Base-by-base conservation (phyloP, 2,329 filamentous ascomycete genomes). In the Diaporthe destruens region DNA sequence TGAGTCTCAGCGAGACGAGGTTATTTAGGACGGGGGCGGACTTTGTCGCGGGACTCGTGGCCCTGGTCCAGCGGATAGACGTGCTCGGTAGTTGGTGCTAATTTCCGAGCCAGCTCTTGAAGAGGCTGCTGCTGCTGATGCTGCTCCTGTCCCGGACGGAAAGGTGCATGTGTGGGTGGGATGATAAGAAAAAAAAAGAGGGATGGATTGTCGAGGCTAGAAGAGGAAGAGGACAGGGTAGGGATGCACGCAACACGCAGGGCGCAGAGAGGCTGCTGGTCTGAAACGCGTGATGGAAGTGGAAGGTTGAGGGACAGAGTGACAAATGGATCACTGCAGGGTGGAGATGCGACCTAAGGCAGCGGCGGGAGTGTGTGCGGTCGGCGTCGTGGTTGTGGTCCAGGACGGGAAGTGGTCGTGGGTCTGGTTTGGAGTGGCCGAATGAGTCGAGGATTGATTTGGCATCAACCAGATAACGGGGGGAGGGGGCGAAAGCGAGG, bases 81-180 rank as follows among this genome's bases (percentile, higher is more conserved):
- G 71, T 69, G 57, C 61, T 69, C 65, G 68, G 71, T 59, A 63
- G 61, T 44, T 51, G 51, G 54, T 11, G 42, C 54, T 49, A 59
- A 71, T 71, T 55, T 69, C 66, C 51, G 73, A 74, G 73, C 68
- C 73, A 73, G 71, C 73, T 74, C 73, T 73, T 73, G 20, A 34
- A 59, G 32, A 65, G 56, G 57, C 34, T 55, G 67, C 51, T 25
- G 66, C 53, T 66, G 47, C 23, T 53, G 36, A 39, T 39, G 47
- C 34, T 59, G 54, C 49, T 53, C 29, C 42, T 61, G 14, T 68
- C 54, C 49, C 20, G 32, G 36, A 55, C 36, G 44, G 65, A 59
- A 49, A 34, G 54, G 61, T 66, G 61, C 61, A 66, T 69, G 32
- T 69, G 66, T 55, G 55, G 23, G n/a, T 55, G 47, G 53, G 54